Percentiles rank a stretch among this genome's conserved stretches.
phyloP scores from a whole-genome alignment of 2,329 filamentous ascomycete genomes.

The Colletotrichum agaves region DNA sequence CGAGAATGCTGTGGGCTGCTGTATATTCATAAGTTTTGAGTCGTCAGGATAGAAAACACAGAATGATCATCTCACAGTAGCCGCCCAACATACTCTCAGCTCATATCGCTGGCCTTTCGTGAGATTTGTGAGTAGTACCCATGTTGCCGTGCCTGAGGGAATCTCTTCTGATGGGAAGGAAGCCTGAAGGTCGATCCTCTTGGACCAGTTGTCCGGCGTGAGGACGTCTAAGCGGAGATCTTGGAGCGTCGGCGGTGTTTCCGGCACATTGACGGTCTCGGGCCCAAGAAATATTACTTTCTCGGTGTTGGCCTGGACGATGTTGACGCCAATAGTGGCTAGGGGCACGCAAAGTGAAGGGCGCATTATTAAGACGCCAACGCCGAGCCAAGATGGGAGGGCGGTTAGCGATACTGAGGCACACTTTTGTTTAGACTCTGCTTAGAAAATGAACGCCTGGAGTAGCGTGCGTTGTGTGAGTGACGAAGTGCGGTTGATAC shows the following conservation, averaged over 20 bases:
- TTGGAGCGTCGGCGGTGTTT: slow-evolving; percentile 65
- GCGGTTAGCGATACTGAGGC: neutral
- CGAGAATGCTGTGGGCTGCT: slow-evolving; percentile 89
- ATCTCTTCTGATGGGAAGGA: slow-evolving; percentile 69
- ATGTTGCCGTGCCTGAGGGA: slow-evolving; percentile 72
- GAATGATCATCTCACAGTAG: slow-evolving; percentile 73
- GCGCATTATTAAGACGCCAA: slow-evolving; percentile 2
- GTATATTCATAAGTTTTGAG: slow-evolving; percentile 29
- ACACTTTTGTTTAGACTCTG: neutral
- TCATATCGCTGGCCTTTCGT: slow-evolving; percentile 84
- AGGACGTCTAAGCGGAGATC: slow-evolving; percentile 73
- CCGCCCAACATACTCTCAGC: slow-evolving; percentile 91
- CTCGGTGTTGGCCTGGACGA: slow-evolving; percentile 78
- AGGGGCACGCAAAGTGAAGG: neutral
- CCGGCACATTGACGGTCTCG: slow-evolving; percentile 63
- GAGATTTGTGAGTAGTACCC: slow-evolving; percentile 81
- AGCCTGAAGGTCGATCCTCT: slow-evolving; percentile 74
- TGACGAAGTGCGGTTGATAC: neutral
- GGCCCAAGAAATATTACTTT: slow-evolving; percentile 91
- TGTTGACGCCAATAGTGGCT: slow-evolving; percentile 5
- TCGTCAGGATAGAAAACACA: neutral
- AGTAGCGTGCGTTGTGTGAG: neutral
- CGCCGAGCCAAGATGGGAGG: neutral
- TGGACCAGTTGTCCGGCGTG: slow-evolving; percentile 63
- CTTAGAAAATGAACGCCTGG: neutral